Evolutionary conservation across 306 rosid species (phyloP), one percentile per base, ranked within the genome.

Genomic region (Begonia peltatifolia): DNA sequence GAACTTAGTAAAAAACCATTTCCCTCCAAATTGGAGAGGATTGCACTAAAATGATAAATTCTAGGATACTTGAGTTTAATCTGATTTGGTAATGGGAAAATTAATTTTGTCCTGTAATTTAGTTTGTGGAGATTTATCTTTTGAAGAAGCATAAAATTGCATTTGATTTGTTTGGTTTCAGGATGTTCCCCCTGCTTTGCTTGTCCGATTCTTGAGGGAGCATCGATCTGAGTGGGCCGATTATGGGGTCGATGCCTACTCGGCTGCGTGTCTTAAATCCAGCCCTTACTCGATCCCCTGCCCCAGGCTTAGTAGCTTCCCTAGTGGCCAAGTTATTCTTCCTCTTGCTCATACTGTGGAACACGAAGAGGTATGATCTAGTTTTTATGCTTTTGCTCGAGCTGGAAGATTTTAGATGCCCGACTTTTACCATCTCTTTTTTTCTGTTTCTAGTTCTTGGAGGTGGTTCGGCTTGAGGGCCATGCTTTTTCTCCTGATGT

Each of bases 181-280:
- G 99, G 73, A 84, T 73, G 99, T 90, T 52, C 99, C 99, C 22
- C 99, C 99, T 55, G 96, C 99, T 43, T 65, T 90, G 72, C 94
- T 90, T 58, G 94, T 90, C 66, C 96, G 92, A 3, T 90, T 86
- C 65, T 64, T 90, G 76, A 83, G 99, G 75, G 99, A 90, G 78
- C 99, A 90, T 64, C 84, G 99, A 0, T 83, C 99, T 0, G 99
- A 90, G 51, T 90, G 99, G 99, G 96, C 99, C 13, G 99, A 90
- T 70, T 81, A 80, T 60, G 95, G 95, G 10, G 95, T 90, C 42
- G 99, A 90, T 75, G 93, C 94, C 0, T 90, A 86, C 74, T 86
- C 96, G 56, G 88, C 99, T 9, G 83, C 94, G 6, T 73, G 88
- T 63, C 92, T 86, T 12, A 86, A 77, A 65, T 75, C 93, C 41